Evolutionary conservation across 371 early-diverging fungal species (phyloP), one percentile per base, ranked within the genome.

Genomic region (Haplosporangium sp.): DNA sequence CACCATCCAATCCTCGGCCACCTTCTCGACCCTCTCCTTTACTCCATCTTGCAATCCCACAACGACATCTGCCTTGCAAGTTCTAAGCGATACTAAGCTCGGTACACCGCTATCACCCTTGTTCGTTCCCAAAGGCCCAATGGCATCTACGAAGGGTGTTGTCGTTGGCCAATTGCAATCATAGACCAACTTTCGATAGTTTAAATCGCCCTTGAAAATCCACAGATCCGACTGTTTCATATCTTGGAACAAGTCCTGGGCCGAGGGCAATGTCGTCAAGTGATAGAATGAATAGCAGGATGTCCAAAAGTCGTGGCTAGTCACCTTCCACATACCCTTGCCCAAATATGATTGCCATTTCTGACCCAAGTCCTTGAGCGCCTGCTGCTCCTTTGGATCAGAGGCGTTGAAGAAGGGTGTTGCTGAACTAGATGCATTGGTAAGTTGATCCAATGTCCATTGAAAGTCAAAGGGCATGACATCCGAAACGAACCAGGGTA

Each of bases 401-500:
- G 53, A 53, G 47, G 85, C 85, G 61, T 81, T 84, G 45, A 87
- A 88, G 53, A 82, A 81, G 12, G 74, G 66, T 4, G 89, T 67
- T 10, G 55, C n/a, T 6, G 40, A 12, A 29, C 4, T 29, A 12
- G 58, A 4, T n/a, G 36, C 63, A 8, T 52, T 59, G 69, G 85
- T 69, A 1, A 85, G 64, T 41, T 79, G 74, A 11, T 84, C 74
- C 36, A 95, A 81, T 47, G 92, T 79, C 84, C 87, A 91, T 40
- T 92, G 85, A 55, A 97, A 89, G 68, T 98, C 96, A 11, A 81
- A 69, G 12, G 85, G 85, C 59, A 94, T 94, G 40, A 93, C 94
- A 71, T 96, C 97, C 6, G 93, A 92, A 18, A 97, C 97, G 64
- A 96, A 98, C 98, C 98, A 98, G 23, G 97, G 96, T 48, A 94